Base-by-base conservation (phyloP, 768 basidiomycete species). In the Rhodotorula babjevae region DNA sequence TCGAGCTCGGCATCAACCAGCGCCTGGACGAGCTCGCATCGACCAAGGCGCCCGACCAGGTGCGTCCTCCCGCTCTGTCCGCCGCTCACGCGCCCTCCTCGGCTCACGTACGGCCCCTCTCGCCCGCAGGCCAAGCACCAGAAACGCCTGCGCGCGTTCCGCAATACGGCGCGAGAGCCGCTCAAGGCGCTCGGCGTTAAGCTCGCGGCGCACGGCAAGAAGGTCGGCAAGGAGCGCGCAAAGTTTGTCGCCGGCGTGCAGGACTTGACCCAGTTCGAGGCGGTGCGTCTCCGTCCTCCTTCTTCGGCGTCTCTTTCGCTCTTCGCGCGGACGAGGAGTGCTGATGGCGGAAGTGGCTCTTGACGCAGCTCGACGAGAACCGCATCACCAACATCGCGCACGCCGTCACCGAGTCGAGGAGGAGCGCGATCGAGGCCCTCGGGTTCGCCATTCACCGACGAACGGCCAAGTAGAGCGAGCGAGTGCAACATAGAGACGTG, bases 1-100 rank as follows among this genome's bases (percentile, higher is more conserved):
- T 93, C 71, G 81, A 84, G 31, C 82, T 89, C n/a, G 71, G 71
- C 6, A 63, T 72, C 56, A 68, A 72, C 7, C 61, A 67, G 52
- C 49, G 71, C 6, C 40, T 62, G 12, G 65, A 33, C 7, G 68
- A 72, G 53, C 55, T 76, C 57, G 62, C 62, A 0, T 40, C 36
- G 21, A 18, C 40, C 19, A 69, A 68, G 29, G 29, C 58, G 12
- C 65, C 68, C 0, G 74, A 76, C 36, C 71, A 76, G 49, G 74
- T 76, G 15, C 58, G 68, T 25, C 27, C 23, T 1, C 25, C 19
- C 23, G 2, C 50, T 12, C 25, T 25, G 25, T 25, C 23, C 25
- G 25, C 25, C 50, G 27, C 36, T 12, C 27, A 21, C 27, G 18
- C 29, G 11, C 27, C 42, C 56, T n/a, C 15, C n/a, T 19, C 9